phyloP scores from a whole-genome alignment of 306 rosid genomes.

The Delonix regia region DNA sequence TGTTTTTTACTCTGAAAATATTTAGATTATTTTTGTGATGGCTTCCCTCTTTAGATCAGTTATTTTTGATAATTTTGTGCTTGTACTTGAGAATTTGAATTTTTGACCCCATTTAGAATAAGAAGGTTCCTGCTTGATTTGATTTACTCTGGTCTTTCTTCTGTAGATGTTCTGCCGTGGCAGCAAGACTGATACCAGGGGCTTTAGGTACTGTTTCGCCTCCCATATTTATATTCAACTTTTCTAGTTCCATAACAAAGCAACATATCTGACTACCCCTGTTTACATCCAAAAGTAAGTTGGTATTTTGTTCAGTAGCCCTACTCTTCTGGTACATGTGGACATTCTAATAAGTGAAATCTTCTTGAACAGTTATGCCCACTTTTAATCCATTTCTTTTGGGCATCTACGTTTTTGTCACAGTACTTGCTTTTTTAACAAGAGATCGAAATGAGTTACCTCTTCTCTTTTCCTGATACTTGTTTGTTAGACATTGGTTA shows the following conservation, averaged over 20 bases:
- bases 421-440: neutral
- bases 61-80: slow-evolving; percentile 11
- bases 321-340: slow-evolving; percentile 1
- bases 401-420: neutral
- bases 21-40: neutral
- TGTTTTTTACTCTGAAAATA: neutral
- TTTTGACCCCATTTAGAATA: neutral
- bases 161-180: slow-evolving; percentile 97
- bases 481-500: neutral
- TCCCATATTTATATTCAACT: neutral
- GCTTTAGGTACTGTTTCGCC: slow-evolving; percentile 75
- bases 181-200: slow-evolving; percentile 89
- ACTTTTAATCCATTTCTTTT: neutral
- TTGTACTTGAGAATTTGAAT: slow-evolving; percentile 1
- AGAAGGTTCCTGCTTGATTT: slow-evolving; percentile 32
- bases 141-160: slow-evolving; percentile 36
- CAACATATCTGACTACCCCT: slow-evolving; percentile 1
- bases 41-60: neutral
- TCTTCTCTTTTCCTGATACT: too few species aligned
- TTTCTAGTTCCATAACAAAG: slow-evolving; percentile 28
- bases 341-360: neutral
- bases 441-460: too few species aligned
- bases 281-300: slow-evolving; percentile 10
- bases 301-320: slow-evolving; percentile 2
- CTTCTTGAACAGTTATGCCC: neutral